Evolutionary conservation across 1,139 yeast species (phyloP), one percentile per base, ranked within the genome.

Genomic region (Magnusiomyces paraingens): DNA sequence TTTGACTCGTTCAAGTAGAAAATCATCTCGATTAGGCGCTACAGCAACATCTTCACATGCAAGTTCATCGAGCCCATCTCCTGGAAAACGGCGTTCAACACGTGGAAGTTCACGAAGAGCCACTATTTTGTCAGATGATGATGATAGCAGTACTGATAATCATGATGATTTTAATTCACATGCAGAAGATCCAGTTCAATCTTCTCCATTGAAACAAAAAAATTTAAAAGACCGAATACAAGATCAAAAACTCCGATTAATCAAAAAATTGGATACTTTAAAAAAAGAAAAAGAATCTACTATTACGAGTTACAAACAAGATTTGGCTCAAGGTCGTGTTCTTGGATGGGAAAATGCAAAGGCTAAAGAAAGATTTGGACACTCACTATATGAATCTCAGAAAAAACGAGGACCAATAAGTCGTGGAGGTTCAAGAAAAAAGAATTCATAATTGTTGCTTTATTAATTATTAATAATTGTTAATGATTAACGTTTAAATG

Each of bases 291-390:
- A 48, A 2, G 57, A 52, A 10, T 56, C 51, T 43, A 52, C 47
- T 6, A 38, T 52, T 26, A 52, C 47, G 11, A 39, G 41, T 38
- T 51, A 52, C 42, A 53, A 52, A 20, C 32, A 52, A 32, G 52
- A 53, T n/a, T 39, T 53, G 41, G 55, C 52, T 11, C 45, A 41
- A 21, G 50, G 50, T 3, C 41, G 57, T 4, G 45, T 55, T 41
- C 51, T 55, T n/a, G 49, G 50, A n/a, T 55, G 57, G 57, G 57
- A 55, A 38, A 55, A 55, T 35, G 49, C 48, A 22, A 29, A 44
- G n/a, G 57, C 57, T 4, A 42, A 46, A 32, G 57, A 50, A n/a
- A 50, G 50, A 29, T 40, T 50, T 40, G 57, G 57, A 4, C 51
- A 47, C 17, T 17, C 47, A 3, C 38, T 52, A 41, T 52, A 52